Evolutionary conservation across 192 early-diverging fungal genomes (phyloP).

Genomic region (Lunasporangiospora selenospora): DNA sequence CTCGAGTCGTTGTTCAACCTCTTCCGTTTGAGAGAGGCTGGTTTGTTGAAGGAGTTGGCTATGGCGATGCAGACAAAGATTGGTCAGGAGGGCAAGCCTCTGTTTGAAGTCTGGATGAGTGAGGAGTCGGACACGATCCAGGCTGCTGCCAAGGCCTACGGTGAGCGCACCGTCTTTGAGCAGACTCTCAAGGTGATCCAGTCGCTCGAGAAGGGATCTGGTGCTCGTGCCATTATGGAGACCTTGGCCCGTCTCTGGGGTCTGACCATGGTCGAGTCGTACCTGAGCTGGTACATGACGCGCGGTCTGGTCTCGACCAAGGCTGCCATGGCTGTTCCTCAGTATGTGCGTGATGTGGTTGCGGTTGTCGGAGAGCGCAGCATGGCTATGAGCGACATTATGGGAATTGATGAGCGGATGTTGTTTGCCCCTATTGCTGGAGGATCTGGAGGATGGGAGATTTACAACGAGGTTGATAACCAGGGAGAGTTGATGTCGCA

Average conservation of each 20-base stretch:
- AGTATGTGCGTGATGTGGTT: conserved; percentile 54
- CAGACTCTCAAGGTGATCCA: conserved; percentile 53
- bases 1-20: conserved; percentile 54
- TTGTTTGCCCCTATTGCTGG: conserved; percentile 75
- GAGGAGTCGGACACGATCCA: conserved; percentile 77
- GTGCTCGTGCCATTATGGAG: conserved; percentile 45
- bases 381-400: conserved; percentile 58
- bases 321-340: conserved; percentile 51
- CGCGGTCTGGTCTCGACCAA: conserved; percentile 55
- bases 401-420: conserved; percentile 65
- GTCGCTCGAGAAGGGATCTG: no score
- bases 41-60: conserved; percentile 54
- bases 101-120: conserved; percentile 83
- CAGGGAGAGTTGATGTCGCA: conserved; percentile 57
- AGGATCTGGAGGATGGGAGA: conserved; percentile 63
- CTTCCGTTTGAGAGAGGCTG: conserved; percentile 54
- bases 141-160: conserved; percentile 66
- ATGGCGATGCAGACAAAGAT: conserved; percentile 61
- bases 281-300: conserved; percentile 66
- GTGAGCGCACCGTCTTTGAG: conserved; percentile 70
- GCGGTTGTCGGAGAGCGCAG: conserved; percentile 59
- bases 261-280: conserved; percentile 51
- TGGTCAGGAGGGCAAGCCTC: conserved; percentile 42
- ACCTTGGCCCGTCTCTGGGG: conserved; percentile 59
- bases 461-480: conserved; percentile 71